phyloP scores from a whole-genome alignment of 768 basidiomycete genomes.

The Auriscalpium vulgare region DNA sequence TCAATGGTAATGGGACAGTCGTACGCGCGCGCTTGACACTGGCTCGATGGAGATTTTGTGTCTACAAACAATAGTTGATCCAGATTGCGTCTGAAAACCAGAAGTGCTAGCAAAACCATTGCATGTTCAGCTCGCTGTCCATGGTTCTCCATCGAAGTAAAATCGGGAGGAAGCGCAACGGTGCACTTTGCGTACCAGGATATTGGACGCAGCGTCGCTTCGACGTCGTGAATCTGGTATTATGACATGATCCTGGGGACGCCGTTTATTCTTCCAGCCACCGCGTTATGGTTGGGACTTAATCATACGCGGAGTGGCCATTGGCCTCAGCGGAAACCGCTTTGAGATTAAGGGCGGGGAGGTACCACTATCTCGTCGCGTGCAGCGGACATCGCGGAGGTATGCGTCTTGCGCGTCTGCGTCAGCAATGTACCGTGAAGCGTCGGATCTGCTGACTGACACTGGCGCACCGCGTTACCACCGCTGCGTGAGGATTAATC shows the following conservation, averaged over 20 bases:
- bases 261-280: constrained; percentile 25
- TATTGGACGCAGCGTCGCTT: constrained; percentile 21
- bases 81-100: constrained; percentile 19
- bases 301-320: not conserved
- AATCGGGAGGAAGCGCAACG: constrained; percentile 20
- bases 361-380: not conserved
- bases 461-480: constrained; percentile 17
- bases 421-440: not conserved
- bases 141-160: constrained; percentile 33
- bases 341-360: not conserved
- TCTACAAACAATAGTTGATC: constrained; percentile 21
- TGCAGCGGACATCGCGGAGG: not conserved
- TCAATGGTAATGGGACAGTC: constrained; percentile 14
- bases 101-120: constrained; percentile 25
- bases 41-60: constrained; percentile 26
- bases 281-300: not conserved
- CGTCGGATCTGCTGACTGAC: constrained; percentile 10
- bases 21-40: constrained; percentile 14
- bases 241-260: constrained; percentile 27
- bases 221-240: constrained; percentile 20
- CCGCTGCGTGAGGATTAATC: constrained; percentile 27
- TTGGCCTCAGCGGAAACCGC: not conserved
- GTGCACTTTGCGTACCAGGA: constrained; percentile 27
- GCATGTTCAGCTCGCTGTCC: constrained; percentile 30
- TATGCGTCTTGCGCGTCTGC: not conserved